A percentile compares a stretch with the other conserved stretches of the same genome.
Conservation (phyloP, 768 basidiomycete species). For the Saitozyma podzolica region DNA sequence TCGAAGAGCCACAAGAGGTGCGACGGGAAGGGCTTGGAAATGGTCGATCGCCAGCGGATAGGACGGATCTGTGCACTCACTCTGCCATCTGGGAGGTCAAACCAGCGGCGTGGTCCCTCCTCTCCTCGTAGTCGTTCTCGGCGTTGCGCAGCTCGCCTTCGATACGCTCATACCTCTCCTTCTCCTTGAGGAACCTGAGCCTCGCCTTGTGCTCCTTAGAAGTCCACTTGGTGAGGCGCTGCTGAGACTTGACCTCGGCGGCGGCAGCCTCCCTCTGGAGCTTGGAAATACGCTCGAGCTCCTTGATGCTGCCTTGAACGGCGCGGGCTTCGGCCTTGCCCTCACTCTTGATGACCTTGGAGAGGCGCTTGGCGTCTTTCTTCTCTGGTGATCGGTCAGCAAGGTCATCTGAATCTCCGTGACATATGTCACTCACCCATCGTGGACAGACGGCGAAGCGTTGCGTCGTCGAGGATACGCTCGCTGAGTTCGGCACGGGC, state of each 20-base stretch:
- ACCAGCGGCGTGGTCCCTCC: conserved; percentile 62
- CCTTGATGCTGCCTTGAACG: conserved; percentile 63
- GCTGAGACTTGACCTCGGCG: conserved; percentile 65
- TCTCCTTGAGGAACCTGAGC: conserved; percentile 63
- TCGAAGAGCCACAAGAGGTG: too few relatives aligned
- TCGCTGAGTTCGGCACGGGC: conserved; percentile 45
- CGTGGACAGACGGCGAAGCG: conserved; percentile 39
- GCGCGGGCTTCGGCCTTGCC: conserved; percentile 68
- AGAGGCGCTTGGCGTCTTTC: conserved; percentile 62
- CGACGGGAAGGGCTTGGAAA: too few relatives aligned
- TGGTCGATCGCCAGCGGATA: neutral
- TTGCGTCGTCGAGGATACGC: conserved; percentile 41
- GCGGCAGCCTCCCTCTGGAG: conserved; percentile 64
- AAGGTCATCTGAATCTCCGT: neutral
- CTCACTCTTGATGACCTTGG: conserved; percentile 71
- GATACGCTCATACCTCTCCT: conserved; percentile 53
- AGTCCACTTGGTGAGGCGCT: conserved; percentile 60
- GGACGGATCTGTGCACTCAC: neutral
- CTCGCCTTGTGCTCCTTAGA: conserved; percentile 66
- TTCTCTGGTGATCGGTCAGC: conserved; percentile 20
- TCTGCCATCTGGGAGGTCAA: conserved; percentile 66
- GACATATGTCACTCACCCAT: conserved; percentile 26
- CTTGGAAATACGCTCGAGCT: conserved; percentile 67
- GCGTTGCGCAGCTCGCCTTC: conserved; percentile 48
- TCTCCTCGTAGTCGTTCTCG: conserved; percentile 54